Evolutionary conservation across 257 asterid species (phyloP).

Genomic region (Ehretia macrophylla): DNA sequence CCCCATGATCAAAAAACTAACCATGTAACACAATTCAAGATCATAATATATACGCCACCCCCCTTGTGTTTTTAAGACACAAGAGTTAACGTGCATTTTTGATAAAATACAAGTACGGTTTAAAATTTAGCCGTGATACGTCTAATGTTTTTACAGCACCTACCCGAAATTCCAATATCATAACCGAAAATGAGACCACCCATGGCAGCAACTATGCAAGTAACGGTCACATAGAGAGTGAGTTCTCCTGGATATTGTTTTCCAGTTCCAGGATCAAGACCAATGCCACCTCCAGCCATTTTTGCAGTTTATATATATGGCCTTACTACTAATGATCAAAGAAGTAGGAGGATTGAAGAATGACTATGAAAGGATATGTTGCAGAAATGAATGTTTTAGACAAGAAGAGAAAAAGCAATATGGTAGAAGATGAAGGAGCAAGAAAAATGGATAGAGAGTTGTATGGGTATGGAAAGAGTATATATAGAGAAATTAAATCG

Average conservation of each 20-base stretch:
- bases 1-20: not conserved
- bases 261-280: conserved; percentile 34
- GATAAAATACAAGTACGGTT: too few relatives aligned
- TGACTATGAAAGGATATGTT: not conserved
- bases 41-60: too few relatives aligned
- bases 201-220: conserved; percentile 91
- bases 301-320: not conserved
- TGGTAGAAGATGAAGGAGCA: not conserved
- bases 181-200: conserved; percentile 91
- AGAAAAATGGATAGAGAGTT: not conserved
- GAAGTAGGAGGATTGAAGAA: not conserved
- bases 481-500: conserved; percentile 32
- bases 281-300: conserved; percentile 90
- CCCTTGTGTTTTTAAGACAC: too few relatives aligned
- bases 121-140: too few relatives aligned
- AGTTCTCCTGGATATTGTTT: conserved; percentile 73
- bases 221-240: conserved; percentile 51
- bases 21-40: not conserved
- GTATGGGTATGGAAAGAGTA: conserved; percentile 10
- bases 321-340: not conserved
- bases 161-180: conserved; percentile 89
- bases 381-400: not conserved
- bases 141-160: too few relatives aligned
- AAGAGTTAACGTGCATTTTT: too few relatives aligned
- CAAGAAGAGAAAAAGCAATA: not conserved